Base-by-base conservation (phyloP, 805 yeast species). In the Zygoascus bituminiphila region DNA sequence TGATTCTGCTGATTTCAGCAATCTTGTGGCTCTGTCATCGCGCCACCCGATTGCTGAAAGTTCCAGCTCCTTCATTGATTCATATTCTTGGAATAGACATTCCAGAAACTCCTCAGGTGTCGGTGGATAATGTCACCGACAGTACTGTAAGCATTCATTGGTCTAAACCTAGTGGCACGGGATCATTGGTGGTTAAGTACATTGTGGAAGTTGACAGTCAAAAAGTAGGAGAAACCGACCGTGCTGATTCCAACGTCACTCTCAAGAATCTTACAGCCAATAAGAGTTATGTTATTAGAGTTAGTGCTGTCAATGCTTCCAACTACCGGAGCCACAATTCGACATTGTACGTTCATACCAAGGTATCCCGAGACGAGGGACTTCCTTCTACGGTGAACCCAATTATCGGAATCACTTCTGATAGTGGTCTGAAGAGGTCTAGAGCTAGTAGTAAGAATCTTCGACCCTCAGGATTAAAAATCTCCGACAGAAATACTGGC, bases 21-120 rank as follows among this genome's bases (percentile, higher is more conserved):
- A 51, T 62, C 31, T 45, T 60, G 36, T 65, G 69, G 68, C 62
- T 65, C 25, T 54, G 63, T 12, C 66, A 61, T 46, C 56, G 69
- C 20, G 64, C 65, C 36, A 56, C 65, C 24, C 54, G 62, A 31
- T 57, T 65, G 45, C 52, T 65, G 19, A 62, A 58, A 50, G 62
- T 64, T 40, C 66, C 69, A 2, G 62, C 63, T 20, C 60, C 65
- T 14, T 52, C 58, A 10, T 60, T 65, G 19, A 58, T 65, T 21
- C 60, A 62, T 45, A 53, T 61, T 19, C 54, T 65, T 29, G 69
- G 69, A 14, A 63, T 65, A 29, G 68, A 65, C 41, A 53, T 65
- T 6, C 69, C 69, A 1, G 60, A 62, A 4, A 47, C 65, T 14
- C 68, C 69, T 2, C 51, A 51, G 14, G 62, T 64, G 15, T 57